A percentile compares a stretch with the other conserved stretches of the same genome.
phyloP scores from a whole-genome alignment of 495 filamentous ascomycete species.

The Lindgomyces ingoldianus region DNA sequence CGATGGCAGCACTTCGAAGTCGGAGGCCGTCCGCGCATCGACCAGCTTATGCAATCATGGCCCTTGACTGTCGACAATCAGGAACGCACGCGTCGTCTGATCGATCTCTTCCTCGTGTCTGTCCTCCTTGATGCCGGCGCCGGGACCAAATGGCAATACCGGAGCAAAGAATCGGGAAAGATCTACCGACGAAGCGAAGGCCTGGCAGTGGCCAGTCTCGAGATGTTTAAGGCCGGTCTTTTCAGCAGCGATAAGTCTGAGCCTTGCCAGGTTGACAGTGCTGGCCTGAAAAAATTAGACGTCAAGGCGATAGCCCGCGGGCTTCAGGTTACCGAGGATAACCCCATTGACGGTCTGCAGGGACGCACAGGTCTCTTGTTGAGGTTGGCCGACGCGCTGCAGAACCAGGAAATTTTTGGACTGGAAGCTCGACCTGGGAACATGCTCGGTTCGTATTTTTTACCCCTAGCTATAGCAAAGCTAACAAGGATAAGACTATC shows the following conservation, averaged over 20 bases:
- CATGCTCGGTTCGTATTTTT: constrained; percentile 71
- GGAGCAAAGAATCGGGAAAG: constrained; percentile 84
- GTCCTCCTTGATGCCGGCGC: constrained; percentile 87
- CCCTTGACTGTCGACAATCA: constrained; percentile 61
- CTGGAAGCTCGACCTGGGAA: constrained; percentile 84
- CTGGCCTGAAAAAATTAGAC: constrained; percentile 73
- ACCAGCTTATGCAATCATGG: constrained; percentile 70
- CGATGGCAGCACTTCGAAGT: constrained; percentile 90
- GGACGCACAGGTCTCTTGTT: constrained; percentile 81
- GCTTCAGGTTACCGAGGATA: constrained; percentile 78
- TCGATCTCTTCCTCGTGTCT: constrained; percentile 88
- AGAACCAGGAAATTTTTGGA: constrained; percentile 83
- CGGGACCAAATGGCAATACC: constrained; percentile 83
- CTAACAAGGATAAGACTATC: constrained; percentile 65
- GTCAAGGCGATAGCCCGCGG: constrained; percentile 73
- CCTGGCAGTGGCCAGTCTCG: constrained; percentile 87
- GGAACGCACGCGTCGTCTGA: constrained; percentile 73
- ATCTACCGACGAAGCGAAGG: constrained; percentile 86
- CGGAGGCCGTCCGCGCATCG: constrained; percentile 74
- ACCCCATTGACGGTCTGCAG: constrained; percentile 84
- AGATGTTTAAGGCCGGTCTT: constrained; percentile 96
- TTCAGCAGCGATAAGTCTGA: constrained; percentile 83
- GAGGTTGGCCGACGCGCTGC: constrained; percentile 72
- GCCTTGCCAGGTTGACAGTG: constrained; percentile 86
- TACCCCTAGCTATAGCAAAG: neutral